Conservation (phyloP, 257 asterid species). For the Nicotiana sylvestris region DNA sequence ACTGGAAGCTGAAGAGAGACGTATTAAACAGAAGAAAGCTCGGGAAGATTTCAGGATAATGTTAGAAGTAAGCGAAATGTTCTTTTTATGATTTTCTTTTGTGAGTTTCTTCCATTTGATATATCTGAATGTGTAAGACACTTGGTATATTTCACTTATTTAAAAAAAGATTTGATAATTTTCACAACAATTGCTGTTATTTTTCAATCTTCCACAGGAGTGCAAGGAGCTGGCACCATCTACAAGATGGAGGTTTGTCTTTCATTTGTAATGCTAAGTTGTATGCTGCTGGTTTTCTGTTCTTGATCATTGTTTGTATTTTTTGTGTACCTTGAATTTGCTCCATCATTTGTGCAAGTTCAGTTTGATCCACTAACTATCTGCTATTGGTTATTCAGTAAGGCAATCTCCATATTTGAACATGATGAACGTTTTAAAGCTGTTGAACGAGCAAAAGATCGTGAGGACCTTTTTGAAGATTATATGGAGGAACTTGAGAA, state of each 20-base stretch:
- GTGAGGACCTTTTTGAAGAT: slow-evolving; percentile 82
- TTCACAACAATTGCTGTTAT: slow-evolving; percentile 1
- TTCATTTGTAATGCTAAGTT: slow-evolving; percentile 2
- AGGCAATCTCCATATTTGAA: slow-evolving; percentile 64
- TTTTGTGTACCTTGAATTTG: not conserved
- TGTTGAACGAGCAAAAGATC: slow-evolving; percentile 73
- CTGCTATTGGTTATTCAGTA: slow-evolving; percentile 44
- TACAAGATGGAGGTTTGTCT: slow-evolving; percentile 78
- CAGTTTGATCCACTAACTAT: slow-evolving; percentile 17
- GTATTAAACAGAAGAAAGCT: slow-evolving; percentile 69
- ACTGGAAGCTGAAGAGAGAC: slow-evolving; percentile 87
- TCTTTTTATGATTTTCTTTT: not conserved
- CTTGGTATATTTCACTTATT: not conserved
- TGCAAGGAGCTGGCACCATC: slow-evolving; percentile 66
- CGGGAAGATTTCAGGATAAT: slow-evolving; percentile 78
- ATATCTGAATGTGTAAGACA: slow-evolving; percentile 5
- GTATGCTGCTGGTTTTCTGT: slow-evolving; percentile 5
- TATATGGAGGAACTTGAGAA: slow-evolving; percentile 63
- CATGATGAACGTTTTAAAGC: slow-evolving; percentile 82
- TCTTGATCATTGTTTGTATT: slow-evolving; percentile 1
- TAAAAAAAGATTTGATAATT: not conserved
- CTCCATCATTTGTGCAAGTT: slow-evolving; percentile 1
- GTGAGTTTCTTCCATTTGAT: not conserved
- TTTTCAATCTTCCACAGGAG: slow-evolving; percentile 50
- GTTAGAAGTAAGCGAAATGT: slow-evolving; percentile 58